Percentiles rank a stretch among this genome's conserved stretches.
phyloP scores from a whole-genome alignment of 257 asterid species.

The Eustoma russellianum region DNA sequence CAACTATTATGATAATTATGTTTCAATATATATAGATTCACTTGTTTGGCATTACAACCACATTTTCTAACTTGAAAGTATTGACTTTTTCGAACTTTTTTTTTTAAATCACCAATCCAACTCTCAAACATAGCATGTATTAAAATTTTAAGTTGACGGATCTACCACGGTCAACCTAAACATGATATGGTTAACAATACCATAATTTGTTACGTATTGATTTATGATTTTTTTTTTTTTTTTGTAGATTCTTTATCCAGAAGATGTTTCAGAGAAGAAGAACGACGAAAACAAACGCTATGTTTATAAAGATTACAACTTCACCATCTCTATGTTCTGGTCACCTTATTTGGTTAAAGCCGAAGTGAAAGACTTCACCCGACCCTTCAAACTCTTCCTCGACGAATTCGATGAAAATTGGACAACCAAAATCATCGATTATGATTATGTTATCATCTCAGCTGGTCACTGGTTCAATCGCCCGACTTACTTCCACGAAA shows the following conservation, averaged over 20 bases:
- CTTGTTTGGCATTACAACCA: too few species aligned
- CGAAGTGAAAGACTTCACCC: conserved; percentile 34
- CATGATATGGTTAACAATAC: too few species aligned
- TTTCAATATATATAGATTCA: too few species aligned
- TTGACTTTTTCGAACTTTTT: too few species aligned
- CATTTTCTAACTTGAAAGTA: too few species aligned
- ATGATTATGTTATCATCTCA: conserved; percentile 65
- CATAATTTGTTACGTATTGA: too few species aligned
- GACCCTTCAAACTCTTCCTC: conserved; percentile 54
- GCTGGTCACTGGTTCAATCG: conserved; percentile 95
- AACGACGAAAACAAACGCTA: conserved; percentile 55
- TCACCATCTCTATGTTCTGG: conserved; percentile 81
- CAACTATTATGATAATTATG: too few species aligned
- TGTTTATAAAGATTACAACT: conserved; percentile 48
- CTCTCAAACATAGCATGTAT: too few species aligned
- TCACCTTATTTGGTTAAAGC: conserved; percentile 61
- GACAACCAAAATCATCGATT: conserved; percentile 29
- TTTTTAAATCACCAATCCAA: too few species aligned
- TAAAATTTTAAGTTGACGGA: too few species aligned
- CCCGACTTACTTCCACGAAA: conserved; percentile 56
- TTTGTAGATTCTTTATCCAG: conserved; percentile 42
- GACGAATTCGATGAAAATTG: conserved; percentile 65
- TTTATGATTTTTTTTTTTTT: too few species aligned
- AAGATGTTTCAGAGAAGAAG: conserved; percentile 34
- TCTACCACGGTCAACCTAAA: too few species aligned